These are phyloP conservation scores for Salix suchowensis DNA, from an alignment of 345 rosid species.

Conservation along the genomic window DNA sequence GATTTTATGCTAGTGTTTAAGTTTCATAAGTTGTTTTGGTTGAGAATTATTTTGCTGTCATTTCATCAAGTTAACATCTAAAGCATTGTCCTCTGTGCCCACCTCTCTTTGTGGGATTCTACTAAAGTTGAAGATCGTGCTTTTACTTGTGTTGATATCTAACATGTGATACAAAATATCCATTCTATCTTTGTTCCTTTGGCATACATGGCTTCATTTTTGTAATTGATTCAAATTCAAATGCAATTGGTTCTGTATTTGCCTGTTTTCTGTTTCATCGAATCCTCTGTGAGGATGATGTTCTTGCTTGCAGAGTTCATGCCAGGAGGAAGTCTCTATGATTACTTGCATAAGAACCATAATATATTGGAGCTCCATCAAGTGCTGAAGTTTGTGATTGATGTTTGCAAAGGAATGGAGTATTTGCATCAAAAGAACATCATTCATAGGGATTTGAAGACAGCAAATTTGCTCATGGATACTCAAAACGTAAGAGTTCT, in stretches of 20 bases:
- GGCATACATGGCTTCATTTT: too few relatives aligned
- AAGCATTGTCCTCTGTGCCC: not conserved
- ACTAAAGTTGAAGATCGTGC: not conserved
- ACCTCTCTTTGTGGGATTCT: not conserved
- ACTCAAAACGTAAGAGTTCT: conserved; percentile 38
- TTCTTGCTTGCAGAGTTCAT: conserved; percentile 57
- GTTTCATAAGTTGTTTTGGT: not conserved
- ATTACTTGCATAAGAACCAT: conserved; percentile 58
- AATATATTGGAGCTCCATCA: conserved; percentile 44
- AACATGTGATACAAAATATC: not conserved
- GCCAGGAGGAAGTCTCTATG: conserved; percentile 73
- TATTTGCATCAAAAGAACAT: conserved; percentile 70
- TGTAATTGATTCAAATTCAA: too few relatives aligned
- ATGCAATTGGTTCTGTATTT: not conserved
- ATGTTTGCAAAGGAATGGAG: conserved; percentile 70
- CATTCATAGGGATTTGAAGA: conserved; percentile 74
- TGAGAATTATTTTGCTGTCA: not conserved
- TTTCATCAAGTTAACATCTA: not conserved
- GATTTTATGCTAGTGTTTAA: not conserved
- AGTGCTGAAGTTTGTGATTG: conserved; percentile 60
- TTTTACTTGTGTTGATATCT: not conserved
- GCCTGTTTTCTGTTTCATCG: not conserved
- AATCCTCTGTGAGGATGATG: not conserved
- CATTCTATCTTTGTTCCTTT: not conserved
- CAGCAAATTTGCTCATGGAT: conserved; percentile 77